phyloP scores from a whole-genome alignment of 257 asterid species.

The Fraxinus pennsylvanica region DNA sequence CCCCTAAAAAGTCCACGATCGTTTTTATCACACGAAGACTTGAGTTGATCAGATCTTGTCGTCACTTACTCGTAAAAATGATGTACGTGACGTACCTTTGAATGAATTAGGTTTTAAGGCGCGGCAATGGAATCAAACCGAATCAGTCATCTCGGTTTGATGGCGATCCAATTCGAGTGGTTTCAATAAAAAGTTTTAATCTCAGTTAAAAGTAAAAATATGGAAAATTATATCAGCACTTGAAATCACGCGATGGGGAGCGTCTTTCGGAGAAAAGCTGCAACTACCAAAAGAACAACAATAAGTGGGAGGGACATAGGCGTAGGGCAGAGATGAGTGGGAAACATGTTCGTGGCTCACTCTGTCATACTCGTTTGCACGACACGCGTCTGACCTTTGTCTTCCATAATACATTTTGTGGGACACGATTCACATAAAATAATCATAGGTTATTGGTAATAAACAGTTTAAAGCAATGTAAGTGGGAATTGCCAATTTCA shows the following conservation, averaged over 20 bases:
- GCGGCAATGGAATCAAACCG: too few relatives aligned
- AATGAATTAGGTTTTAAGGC: too few relatives aligned
- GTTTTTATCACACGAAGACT: neutral
- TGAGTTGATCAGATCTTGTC: too few relatives aligned
- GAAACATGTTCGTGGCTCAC: slow-evolving; percentile 17
- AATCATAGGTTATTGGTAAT: neutral
- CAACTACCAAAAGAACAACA: neutral
- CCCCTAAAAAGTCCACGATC: neutral
- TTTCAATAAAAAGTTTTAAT: too few relatives aligned
- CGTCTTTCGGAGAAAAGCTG: neutral
- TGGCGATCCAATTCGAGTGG: neutral
- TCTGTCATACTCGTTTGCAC: neutral
- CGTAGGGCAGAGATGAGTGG: slow-evolving; percentile 8
- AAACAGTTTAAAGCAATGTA: neutral
- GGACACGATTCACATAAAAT: neutral
- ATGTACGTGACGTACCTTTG: too few relatives aligned
- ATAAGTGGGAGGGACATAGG: neutral
- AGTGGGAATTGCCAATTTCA: neutral
- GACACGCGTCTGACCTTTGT: slow-evolving; percentile 13
- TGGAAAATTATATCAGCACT: neutral
- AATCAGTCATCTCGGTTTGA: too few relatives aligned
- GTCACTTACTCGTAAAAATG: too few relatives aligned
- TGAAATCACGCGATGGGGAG: neutral
- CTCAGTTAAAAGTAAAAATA: neutral
- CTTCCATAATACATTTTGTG: neutral